Conservation (phyloP, 257 asterid species). For the Petrea volubilis region DNA sequence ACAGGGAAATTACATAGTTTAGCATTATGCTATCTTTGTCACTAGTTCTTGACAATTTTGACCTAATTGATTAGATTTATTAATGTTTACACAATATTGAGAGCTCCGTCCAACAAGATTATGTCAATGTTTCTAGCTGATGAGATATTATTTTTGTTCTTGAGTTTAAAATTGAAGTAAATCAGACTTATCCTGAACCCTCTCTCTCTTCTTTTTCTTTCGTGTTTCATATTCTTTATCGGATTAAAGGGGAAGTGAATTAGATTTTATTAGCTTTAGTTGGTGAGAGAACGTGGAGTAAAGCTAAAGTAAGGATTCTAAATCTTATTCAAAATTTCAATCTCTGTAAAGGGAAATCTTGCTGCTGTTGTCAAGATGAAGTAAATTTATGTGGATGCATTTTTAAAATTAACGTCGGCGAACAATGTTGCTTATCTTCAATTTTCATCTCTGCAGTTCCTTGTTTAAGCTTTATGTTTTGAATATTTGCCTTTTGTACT, state of each 20-base stretch:
- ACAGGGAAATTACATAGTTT: background rate
- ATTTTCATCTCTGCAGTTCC: background rate
- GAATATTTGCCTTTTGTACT: conserved; percentile 15
- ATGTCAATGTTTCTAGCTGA: background rate
- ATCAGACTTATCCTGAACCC: background rate
- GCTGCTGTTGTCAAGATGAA: background rate
- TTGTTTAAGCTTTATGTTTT: background rate
- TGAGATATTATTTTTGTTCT: background rate
- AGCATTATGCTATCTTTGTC: background rate
- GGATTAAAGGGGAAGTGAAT: background rate
- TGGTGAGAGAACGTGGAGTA: background rate
- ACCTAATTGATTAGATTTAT: background rate
- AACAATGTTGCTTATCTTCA: background rate
- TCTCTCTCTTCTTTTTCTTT: background rate
- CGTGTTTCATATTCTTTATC: background rate
- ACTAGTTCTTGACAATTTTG: background rate
- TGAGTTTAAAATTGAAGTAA: background rate
- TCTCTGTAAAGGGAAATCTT: background rate
- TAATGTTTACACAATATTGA: background rate
- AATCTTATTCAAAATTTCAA: background rate
- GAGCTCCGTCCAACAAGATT: background rate
- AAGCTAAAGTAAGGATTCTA: background rate
- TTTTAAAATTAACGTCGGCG: background rate
- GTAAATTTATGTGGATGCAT: background rate
- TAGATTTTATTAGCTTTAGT: background rate